Conservation (phyloP, 1,284 basidiomycete species). For the Puccinia coronata region DNA sequence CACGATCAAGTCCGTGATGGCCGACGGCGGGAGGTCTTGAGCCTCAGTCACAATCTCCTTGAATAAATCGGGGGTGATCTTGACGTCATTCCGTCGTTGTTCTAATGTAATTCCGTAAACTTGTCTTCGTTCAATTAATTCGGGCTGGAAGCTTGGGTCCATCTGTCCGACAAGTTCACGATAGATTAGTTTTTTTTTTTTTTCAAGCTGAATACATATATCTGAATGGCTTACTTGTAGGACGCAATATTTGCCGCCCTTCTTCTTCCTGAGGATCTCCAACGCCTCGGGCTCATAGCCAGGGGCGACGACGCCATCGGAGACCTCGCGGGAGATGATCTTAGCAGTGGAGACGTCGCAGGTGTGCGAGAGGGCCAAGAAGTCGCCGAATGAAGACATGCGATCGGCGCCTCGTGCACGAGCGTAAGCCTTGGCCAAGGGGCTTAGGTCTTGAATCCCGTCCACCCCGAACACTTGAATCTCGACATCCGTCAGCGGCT, state of each 20-base stretch:
- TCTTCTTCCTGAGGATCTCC: conserved; percentile 91
- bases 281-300: conserved; percentile 86
- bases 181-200: background rate
- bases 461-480: conserved; percentile 96
- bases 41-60: conserved; percentile 83
- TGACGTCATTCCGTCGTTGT: conserved; percentile 87
- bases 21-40: conserved; percentile 75
- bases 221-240: conserved; percentile 71
- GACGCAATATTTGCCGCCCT: conserved; percentile 98
- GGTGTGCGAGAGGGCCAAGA: conserved; percentile 88
- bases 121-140: conserved; percentile 83
- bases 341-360: conserved; percentile 92
- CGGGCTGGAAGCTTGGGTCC: conserved; percentile 75
- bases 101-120: conserved; percentile 91
- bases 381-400: conserved; percentile 99
- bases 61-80: conserved; percentile 81
- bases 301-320: conserved; percentile 95
- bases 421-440: conserved; percentile 89
- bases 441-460: conserved; percentile 82
- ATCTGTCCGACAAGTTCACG: conserved; percentile 63
- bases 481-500: conserved; percentile 76
- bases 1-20: conserved; percentile 82
- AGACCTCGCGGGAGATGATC: conserved; percentile 96
- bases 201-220: conserved; percentile 3
- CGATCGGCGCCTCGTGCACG: conserved; percentile 94